Percentiles rank a stretch among this genome's conserved stretches.
Evolutionary conservation across 73 alveolate genomes (phyloP).

Genomic region (Symbiodinium pilosum): DNA sequence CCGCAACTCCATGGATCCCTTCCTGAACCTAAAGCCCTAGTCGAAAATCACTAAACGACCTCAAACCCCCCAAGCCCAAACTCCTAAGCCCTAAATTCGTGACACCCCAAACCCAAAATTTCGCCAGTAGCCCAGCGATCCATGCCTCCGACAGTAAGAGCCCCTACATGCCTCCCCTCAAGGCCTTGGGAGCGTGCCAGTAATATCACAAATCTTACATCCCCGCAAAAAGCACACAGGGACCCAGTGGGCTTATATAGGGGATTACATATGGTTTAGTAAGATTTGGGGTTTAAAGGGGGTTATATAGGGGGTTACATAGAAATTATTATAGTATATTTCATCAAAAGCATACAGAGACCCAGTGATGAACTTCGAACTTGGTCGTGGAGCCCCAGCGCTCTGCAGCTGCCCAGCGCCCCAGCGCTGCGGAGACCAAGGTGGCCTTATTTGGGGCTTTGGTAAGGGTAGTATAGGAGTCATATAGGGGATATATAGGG

Average conservation of each 20-base stretch:
- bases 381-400: slow-evolving; percentile 61
- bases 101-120: background rate
- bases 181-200: no score
- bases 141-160: background rate
- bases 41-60: background rate
- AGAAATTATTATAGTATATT: no score
- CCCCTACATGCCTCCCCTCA: background rate
- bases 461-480: no score
- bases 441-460: no score
- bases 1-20: background rate
- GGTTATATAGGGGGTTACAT: background rate
- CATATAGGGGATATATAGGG: no score
- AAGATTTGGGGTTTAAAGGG: background rate
- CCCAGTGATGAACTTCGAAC: no score
- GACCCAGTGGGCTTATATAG: background rate
- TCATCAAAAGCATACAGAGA: no score
- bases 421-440: slow-evolving; percentile 54
- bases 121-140: background rate
- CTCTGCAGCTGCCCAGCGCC: slow-evolving; percentile 94
- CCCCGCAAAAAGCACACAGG: background rate
- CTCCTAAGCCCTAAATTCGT: background rate
- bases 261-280: no score
- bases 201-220: no score
- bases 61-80: background rate
- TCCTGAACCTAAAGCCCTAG: background rate